A percentile compares a stretch with the other conserved stretches of the same genome.
phyloP scores from a whole-genome alignment of 106 monocot species.

The Dendrobium chrysotoxum region DNA sequence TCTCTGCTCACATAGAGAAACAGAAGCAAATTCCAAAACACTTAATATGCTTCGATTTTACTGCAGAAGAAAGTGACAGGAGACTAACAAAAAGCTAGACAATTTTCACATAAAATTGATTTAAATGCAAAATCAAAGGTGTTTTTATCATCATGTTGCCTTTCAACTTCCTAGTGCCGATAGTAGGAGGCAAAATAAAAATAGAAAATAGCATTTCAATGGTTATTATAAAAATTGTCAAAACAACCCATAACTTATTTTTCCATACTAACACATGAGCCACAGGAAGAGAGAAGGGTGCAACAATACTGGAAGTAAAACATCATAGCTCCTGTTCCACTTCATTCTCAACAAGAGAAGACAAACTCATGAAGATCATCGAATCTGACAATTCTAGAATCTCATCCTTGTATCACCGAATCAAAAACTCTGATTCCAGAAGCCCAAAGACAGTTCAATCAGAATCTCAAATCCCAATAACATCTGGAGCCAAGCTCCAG shows the following conservation, averaged over 20 bases:
- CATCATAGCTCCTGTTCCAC: conserved; percentile 23
- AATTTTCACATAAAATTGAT: neutral
- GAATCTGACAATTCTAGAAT: conserved; percentile 42
- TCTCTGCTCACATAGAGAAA: neutral
- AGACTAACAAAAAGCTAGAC: neutral
- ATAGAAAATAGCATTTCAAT: too few relatives aligned
- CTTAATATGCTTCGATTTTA: neutral
- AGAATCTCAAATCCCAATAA: conserved; percentile 41
- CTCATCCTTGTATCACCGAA: conserved; percentile 30
- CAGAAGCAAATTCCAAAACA: neutral
- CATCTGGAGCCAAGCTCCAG: conserved; percentile 53
- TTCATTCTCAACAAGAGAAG: conserved; percentile 6
- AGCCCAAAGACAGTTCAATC: neutral
- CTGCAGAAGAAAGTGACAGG: neutral
- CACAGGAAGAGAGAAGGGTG: conserved; percentile 36
- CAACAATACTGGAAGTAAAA: conserved; percentile 53
- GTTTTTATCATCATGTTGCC: neutral
- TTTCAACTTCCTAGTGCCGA: neutral
- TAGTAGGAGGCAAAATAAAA: too few relatives aligned
- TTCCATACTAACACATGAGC: too few relatives aligned
- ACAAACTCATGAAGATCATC: conserved; percentile 20
- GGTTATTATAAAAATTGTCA: too few relatives aligned
- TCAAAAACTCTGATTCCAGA: neutral
- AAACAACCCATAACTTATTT: too few relatives aligned
- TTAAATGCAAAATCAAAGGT: neutral